These are phyloP conservation scores for Nissolia schottii DNA, from an alignment of 306 rosid genomes.

Conservation along the genomic window DNA sequence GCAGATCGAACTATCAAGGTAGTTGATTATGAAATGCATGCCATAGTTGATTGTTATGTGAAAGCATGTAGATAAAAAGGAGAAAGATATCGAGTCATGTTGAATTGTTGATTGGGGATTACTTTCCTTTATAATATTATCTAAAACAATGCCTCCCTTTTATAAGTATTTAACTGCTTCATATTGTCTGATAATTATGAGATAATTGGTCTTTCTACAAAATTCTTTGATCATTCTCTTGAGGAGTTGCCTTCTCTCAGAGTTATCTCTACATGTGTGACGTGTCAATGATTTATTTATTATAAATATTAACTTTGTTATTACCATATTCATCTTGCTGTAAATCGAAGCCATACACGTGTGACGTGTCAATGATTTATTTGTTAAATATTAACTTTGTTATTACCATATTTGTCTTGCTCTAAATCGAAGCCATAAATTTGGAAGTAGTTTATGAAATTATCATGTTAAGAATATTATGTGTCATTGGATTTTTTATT, in stretches of 20 bases:
- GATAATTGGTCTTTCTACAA: background rate
- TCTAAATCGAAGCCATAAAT: background rate
- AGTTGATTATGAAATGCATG: conserved; percentile 25
- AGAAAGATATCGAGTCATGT: background rate
- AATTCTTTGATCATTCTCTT: background rate
- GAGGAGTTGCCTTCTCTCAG: background rate
- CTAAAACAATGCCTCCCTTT: background rate
- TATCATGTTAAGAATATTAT: background rate
- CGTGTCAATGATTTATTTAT: background rate
- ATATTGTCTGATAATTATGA: background rate
- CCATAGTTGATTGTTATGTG: conserved; percentile 1
- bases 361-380: background rate
- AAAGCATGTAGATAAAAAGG: background rate
- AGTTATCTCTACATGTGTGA: background rate
- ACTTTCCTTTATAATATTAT: background rate
- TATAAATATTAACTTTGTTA: background rate
- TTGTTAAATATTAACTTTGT: background rate
- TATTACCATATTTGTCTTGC: background rate
- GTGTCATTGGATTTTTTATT: conserved; percentile 10
- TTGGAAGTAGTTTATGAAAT: conserved; percentile 11
- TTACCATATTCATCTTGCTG: background rate
- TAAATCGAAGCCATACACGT: background rate
- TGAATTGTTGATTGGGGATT: conserved; percentile 19
- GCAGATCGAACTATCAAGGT: conserved; percentile 99
- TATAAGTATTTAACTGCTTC: background rate